Percentiles rank a stretch among this genome's conserved stretches.
These are phyloP conservation scores for Penicillium brasilianum DNA, from an alignment of 2,329 filamentous ascomycete genomes.

Conservation along the genomic window DNA sequence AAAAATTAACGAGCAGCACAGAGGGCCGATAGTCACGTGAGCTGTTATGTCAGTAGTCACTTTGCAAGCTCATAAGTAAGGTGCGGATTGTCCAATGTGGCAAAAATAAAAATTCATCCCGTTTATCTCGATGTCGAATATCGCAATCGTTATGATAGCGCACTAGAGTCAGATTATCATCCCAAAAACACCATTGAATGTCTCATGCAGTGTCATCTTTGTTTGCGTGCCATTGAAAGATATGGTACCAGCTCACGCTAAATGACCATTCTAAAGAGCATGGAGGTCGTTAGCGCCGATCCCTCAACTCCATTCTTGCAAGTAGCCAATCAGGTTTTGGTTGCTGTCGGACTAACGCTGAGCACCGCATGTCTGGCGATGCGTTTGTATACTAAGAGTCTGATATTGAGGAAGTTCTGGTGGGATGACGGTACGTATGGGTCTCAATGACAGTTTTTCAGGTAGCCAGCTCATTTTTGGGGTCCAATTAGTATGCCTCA, in stretches of 20 bases:
- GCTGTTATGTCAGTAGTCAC: too few species aligned
- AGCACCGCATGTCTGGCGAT: conserved; percentile 1
- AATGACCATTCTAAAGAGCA: not conserved
- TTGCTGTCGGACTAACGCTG: not conserved
- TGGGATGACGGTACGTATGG: conserved; percentile 24
- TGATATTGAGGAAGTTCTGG: conserved; percentile 24
- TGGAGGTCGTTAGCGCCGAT: not conserved
- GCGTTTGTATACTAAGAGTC: conserved; percentile 21
- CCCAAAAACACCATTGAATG: not conserved
- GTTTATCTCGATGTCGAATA: too few species aligned
- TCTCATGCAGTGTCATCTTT: not conserved
- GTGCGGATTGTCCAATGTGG: too few species aligned
- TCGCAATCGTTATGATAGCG: not conserved
- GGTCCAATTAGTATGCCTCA: not conserved
- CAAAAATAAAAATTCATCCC: too few species aligned
- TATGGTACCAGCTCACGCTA: not conserved
- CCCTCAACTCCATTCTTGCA: conserved; percentile 8
- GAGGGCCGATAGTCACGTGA: too few species aligned
- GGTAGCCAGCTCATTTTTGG: not conserved
- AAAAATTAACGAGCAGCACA: too few species aligned
- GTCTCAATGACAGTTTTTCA: not conserved
- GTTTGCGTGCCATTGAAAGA: not conserved
- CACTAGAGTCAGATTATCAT: not conserved
- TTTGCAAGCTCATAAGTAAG: too few species aligned
- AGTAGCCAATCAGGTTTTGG: conserved; percentile 1